Base-by-base conservation (phyloP, 805 yeast species). In the Debaryomyces hansenii region DNA sequence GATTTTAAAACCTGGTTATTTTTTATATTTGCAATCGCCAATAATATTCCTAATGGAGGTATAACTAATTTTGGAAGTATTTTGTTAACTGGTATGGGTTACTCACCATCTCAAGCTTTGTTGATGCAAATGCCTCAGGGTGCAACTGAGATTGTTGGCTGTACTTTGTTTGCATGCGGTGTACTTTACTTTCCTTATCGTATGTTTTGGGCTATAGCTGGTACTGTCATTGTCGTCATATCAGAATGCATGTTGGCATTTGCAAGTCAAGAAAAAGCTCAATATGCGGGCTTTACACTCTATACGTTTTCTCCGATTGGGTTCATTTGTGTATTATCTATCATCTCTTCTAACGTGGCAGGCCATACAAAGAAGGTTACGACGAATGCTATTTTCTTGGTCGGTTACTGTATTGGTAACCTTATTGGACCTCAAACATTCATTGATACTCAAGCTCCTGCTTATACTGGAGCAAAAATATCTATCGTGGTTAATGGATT, bases 41-140 rank as follows among this genome's bases (percentile, higher is more conserved):
- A 45, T n/a, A 58, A 66, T 45, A 63, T 70, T 43, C 73, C 74
- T 10, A 69, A 68, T 48, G 74, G 74, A 15, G 72, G 70, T 6
- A 46, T 61, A 15, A 68, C 74, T 24, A 68, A 62, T 56, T 57
- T 71, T 54, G 63, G 73, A 42, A 49, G 69, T 42, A 62, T 68
- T 15, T 50, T 69, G 15, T 49, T 66, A 40, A 55, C 55, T 24
- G 52, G 46, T 41, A 56, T 62, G 41, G 57, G 56, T 7, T 63
- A 54, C 47, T 15, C 51, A n/a, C 44, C 57, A 7, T 38, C 38
- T 6, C 24, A 60, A 28, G 52, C 69, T 3, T 51, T 67, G 20
- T 52, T 70, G 46, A 63, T 70, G 63, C 61, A 61, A 21, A 60
- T 71, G 63, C 74, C 74, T n/a, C 48, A 58, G 14, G 74, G 76